phyloP scores from a whole-genome alignment of 495 filamentous ascomycete genomes.

The Neurospora tetrasperma region DNA sequence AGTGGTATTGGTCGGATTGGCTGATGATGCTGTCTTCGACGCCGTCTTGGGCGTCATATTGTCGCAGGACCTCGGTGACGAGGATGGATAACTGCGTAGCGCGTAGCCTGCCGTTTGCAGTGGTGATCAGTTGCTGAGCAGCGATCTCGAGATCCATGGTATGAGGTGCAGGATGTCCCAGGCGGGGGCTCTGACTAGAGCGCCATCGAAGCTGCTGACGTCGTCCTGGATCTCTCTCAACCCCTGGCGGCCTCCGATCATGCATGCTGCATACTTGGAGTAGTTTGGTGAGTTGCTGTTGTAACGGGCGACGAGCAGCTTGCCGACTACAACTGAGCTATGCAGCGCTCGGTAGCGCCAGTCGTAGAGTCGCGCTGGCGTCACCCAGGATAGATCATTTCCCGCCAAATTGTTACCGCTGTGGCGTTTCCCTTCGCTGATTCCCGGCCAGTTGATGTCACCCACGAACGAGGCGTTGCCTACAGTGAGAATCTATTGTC shows the following conservation, averaged over 20 bases:
- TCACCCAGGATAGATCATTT: conserved; percentile 38
- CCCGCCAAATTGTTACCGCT: conserved; percentile 42
- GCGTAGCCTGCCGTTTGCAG: conserved; percentile 41
- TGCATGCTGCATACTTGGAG: conserved; percentile 48
- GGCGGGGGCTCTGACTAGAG: conserved; percentile 31
- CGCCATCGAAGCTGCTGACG: conserved; percentile 55
- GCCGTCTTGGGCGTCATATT: conserved; percentile 44
- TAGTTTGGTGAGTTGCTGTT: conserved; percentile 32
- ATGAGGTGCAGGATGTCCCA: conserved; percentile 39
- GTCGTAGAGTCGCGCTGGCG: conserved; percentile 27
- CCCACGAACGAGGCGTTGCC: conserved; percentile 39
- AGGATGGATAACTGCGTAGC: conserved; percentile 40
- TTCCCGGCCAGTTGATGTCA: conserved; percentile 40
- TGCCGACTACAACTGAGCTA: conserved; percentile 34
- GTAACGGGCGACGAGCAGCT: conserved; percentile 34
- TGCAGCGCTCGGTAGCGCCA: conserved; percentile 46
- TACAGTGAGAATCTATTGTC: conserved; percentile 21
- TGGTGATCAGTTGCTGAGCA: conserved; percentile 29
- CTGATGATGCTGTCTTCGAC: conserved; percentile 55
- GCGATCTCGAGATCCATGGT: conserved; percentile 29
- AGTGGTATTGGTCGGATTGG: conserved; percentile 47
- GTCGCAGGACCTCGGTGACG: conserved; percentile 47
- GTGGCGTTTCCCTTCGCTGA: conserved; percentile 19
- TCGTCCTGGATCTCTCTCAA: conserved; percentile 42
- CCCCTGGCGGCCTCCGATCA: conserved; percentile 49